These are phyloP conservation scores for Phialocephala subalpina DNA, from an alignment of 2,329 filamentous ascomycete species.

Conservation along the genomic window DNA sequence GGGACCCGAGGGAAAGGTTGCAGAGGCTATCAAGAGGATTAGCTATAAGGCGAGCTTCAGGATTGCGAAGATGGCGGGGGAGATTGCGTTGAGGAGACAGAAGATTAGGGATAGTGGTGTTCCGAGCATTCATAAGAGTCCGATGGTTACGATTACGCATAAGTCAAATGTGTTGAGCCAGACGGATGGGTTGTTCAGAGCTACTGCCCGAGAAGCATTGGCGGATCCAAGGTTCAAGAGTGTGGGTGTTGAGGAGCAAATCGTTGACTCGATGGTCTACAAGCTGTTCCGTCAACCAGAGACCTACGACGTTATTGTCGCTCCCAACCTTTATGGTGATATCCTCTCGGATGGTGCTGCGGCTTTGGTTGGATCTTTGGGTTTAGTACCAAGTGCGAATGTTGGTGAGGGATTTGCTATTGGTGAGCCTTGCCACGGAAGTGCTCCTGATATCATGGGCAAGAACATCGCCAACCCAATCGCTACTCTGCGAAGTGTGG, in stretches of 20 bases:
- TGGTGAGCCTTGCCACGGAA: conserved; percentile 97
- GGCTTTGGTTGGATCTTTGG: conserved; percentile 89
- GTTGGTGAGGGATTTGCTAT: conserved; percentile 95
- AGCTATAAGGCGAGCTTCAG: conserved; percentile 83
- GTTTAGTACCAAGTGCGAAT: conserved; percentile 93
- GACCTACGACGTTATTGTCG: conserved; percentile 97
- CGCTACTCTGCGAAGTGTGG: conserved; percentile 89
- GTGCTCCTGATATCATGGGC: conserved; percentile 94
- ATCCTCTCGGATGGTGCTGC: conserved; percentile 96
- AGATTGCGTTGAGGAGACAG: conserved; percentile 89
- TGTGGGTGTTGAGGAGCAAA: conserved; percentile 89
- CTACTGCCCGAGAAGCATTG: conserved; percentile 78
- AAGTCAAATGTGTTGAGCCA: conserved; percentile 98
- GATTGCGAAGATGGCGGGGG: conserved; percentile 92
- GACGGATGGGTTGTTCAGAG: conserved; percentile 94
- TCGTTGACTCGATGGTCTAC: conserved; percentile 99
- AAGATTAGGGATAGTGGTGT: conserved; percentile 71
- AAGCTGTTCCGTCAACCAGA: conserved; percentile 97
- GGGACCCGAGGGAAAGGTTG: conserved; percentile 78
- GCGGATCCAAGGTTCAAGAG: conserved; percentile 67
- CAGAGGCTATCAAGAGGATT: conserved; percentile 98
- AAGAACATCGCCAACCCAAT: conserved; percentile 95
- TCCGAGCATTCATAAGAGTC: conserved; percentile 68
- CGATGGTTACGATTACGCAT: conserved; percentile 95
- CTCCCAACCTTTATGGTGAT: conserved; percentile 96